Base-by-base conservation (phyloP, 306 rosid genomes). In the Begonia peltatifolia region DNA sequence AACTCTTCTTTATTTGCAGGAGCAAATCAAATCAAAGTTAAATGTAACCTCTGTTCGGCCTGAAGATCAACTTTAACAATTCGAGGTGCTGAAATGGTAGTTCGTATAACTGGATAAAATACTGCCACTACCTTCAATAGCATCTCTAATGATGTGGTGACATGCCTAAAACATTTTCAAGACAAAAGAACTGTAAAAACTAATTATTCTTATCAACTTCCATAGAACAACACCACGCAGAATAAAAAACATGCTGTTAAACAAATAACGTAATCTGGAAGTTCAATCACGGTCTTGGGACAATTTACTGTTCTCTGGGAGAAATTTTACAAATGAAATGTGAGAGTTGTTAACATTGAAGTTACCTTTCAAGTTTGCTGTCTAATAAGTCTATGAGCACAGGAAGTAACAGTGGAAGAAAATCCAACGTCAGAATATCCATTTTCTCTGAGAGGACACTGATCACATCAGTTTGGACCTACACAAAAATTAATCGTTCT, bases 391-490 rank as follows among this genome's bases (percentile, higher is more conserved):
- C 86, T 60, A 71, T 53, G 59, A 90, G 99, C 68, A 86, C 86
- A 46, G 99, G 95, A 64, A 86, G 87, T 71, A 90, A 70, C 60
- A 81, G 67, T 41, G 84, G 63, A 72, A 86, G 81, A 61, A 90
- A 63, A 74, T 90, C 95, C 35, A 90, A 70, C 30, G 72, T 86
- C 63, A 90, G 60, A 60, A 75, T 60, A 17, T 83, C 85, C 80
- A 62, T 73, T 77, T 83, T 85, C 72, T 90, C 95, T 67, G 71
- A 64, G 63, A 90, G 86, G 70, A 78, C 82, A 74, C 92, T 75
- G 75, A 79, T 54, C 61, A 90, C 86, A 71, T 90, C 99, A 13
- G 94, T 92, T 83, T 90, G 99, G 66, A 90, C 99, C 99, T 90
- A 74, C 59, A 69, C 41, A 76, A 60, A 15, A 38, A 65, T 30